Evolutionary conservation across 108 stramenopile genomes (phyloP), one percentile per base, ranked within the genome.

Genomic region (Parietichytrium sp.): DNA sequence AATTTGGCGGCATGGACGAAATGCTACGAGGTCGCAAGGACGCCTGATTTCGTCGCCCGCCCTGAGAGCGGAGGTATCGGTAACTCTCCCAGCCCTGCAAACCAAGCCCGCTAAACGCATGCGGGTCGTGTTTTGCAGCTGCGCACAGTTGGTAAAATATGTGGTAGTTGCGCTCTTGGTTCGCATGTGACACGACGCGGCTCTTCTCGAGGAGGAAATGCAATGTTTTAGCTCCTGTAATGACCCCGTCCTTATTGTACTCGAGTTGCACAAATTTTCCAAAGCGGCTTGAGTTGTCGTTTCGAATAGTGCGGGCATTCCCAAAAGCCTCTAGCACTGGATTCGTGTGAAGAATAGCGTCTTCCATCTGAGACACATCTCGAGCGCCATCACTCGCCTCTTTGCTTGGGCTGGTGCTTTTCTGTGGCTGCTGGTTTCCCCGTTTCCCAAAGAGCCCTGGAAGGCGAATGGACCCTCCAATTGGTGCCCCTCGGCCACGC

Each of bases 181-280:
- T 93, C 15, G 86, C 72, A 51, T 90, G 90, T 8, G 33, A 16
- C 2, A 84, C 88, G 29, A 89, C 80, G 31, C 90, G 48, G 30
- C 54, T 80, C 84, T 90, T 91, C 33, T 91, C 90, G 27, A 91
- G 85, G 42, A 91, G 87, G 85, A 87, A 91, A 52, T 87, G 86
- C 20, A 72, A 48, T 51, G 87, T 89, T 6, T 26, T 29, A 18
- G 83, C 83, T 1, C 85, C 85, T 25, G 26, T 47, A 25, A 88
- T 51, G 48, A 12, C 29, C 6, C 72, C 72, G 18, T 29, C 49
- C 61, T 30, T 48, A 7, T 29, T 78, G 77, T 79, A 84, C 53
- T 82, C 30, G 20, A 87, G 38, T 7, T 25, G 54, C 42, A 85
- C 12, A 36, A 53, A 72, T 81, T 85, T 85, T 13, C 84, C 84